Conservation (phyloP, 352 stramenopile species). For the Hyaloperonospora arabidopsidis region DNA sequence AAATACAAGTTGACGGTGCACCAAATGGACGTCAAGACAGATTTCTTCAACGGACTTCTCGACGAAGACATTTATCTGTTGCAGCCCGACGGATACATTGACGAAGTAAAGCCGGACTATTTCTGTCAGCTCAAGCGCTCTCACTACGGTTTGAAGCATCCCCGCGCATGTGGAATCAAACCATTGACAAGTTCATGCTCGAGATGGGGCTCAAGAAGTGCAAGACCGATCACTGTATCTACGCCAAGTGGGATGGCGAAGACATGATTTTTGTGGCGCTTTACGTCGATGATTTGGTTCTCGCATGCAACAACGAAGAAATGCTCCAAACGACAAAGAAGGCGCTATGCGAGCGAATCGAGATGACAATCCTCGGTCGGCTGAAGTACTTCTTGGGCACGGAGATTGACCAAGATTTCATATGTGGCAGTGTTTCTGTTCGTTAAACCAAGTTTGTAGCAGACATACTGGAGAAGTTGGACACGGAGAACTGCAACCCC, state of each 20-base stretch:
- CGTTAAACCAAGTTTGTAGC: too few species aligned
- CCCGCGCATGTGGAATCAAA: not conserved
- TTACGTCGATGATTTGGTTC: not conserved
- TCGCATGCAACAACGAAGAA: not conserved
- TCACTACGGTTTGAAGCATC: not conserved
- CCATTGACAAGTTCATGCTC: not conserved
- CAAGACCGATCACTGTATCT: not conserved
- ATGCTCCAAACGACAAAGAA: not conserved
- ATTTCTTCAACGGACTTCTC: not conserved
- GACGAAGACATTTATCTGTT: not conserved
- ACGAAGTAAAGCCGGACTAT: not conserved
- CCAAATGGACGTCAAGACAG: not conserved
- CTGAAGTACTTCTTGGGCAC: too few species aligned
- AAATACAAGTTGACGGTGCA: not conserved
- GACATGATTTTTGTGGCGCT: not conserved
- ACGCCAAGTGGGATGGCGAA: not conserved
- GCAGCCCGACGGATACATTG: not conserved
- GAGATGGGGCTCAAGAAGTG: not conserved
- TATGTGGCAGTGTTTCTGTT: too few species aligned
- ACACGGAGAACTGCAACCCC: too few species aligned
- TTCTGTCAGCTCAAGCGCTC: not conserved
- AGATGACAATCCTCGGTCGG: too few species aligned
- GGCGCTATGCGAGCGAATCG: not conserved
- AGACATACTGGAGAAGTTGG: too few species aligned
- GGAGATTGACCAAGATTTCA: too few species aligned